Evolutionary conservation across 108 stramenopile species (phyloP), one percentile per base, ranked within the genome.

Genomic region (Cyclostephanos tholiformis): DNA sequence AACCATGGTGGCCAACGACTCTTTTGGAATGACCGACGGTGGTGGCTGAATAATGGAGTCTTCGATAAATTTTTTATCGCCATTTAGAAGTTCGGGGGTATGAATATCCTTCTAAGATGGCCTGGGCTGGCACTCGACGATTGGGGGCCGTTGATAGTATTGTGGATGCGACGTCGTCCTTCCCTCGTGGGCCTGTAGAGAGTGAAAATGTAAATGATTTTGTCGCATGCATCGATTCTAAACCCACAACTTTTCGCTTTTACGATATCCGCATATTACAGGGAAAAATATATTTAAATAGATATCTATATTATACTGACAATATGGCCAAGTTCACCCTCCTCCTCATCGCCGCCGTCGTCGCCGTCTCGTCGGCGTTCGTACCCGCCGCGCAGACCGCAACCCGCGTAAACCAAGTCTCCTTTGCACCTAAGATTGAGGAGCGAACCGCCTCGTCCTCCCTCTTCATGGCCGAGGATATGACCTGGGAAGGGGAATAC

Each of bases 401-500:
- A 59, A 72, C 74, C 56, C 70, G 71, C 36, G 63, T 72, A 30
- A 62, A 62, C 58, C 69, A 79, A 38, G 61, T 69, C 60, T 59
- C 76, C 12, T 72, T 76, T 65, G 63, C 74, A 22, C 76, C 82
- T 23, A 83, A 82, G 32, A 48, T 71, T 48, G 63, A 67, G 8
- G 74, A 60, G 62, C 20, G 51, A 41, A 44, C 80, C 59, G n/a
- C 67, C 27, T 68, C 76, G 55, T 43, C 82, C 63, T 17, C 75
- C 70, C 79, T 82, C 72, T 75, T 76, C 82, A 87, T 85, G 86
- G 89, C 82, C 74, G 94, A 93, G 61, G 95, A 96, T 65, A 96
- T 91, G 84, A 89, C 87, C 79, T 96, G 95, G 95, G 95, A 96
- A 67, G 95, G 88, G 22, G 88, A 89, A 72, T 82, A 92, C 84